phyloP scores from a whole-genome alignment of 257 asterid genomes.

The Plantago elongata region DNA sequence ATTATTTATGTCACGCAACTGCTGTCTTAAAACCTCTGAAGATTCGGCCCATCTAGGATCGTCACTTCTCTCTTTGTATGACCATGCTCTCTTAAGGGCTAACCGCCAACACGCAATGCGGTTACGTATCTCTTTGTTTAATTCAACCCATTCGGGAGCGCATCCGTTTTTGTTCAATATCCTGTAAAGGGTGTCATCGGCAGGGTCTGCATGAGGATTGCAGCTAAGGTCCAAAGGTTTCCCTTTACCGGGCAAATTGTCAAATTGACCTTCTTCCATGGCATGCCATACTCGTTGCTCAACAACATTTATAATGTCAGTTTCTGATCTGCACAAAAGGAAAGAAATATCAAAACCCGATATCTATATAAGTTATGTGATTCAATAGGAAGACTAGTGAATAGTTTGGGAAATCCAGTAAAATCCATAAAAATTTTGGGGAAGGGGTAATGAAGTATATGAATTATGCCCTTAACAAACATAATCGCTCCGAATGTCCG shows the following conservation, averaged over 20 bases:
- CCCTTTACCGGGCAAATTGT: conserved; percentile 81
- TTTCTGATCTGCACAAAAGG: conserved; percentile 66
- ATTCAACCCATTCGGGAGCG: conserved; percentile 94
- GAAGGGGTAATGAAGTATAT: no score
- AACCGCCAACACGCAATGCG: conserved; percentile 52
- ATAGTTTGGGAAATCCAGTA: no score
- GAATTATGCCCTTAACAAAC: no score
- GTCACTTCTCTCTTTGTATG: conserved; percentile 24
- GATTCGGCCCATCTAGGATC: conserved; percentile 53
- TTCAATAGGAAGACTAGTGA: no score
- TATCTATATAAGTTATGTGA: background rate
- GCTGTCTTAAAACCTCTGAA: conserved; percentile 59
- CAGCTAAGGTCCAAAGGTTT: conserved; percentile 71
- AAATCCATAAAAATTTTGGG: no score
- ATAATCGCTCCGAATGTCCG: no score
- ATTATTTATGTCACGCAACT: conserved; percentile 60
- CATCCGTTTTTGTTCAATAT: conserved; percentile 73
- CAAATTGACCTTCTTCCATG: conserved; percentile 93
- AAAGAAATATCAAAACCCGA: conserved; percentile 6
- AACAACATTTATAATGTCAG: conserved; percentile 72
- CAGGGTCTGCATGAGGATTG: conserved; percentile 85
- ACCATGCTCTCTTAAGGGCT: conserved; percentile 62
- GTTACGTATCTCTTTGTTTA: conserved; percentile 71
- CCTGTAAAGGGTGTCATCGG: conserved; percentile 80
- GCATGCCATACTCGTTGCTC: conserved; percentile 85